phyloP scores from a whole-genome alignment of 2,329 filamentous ascomycete species.

The Penicillium corylophilum region DNA sequence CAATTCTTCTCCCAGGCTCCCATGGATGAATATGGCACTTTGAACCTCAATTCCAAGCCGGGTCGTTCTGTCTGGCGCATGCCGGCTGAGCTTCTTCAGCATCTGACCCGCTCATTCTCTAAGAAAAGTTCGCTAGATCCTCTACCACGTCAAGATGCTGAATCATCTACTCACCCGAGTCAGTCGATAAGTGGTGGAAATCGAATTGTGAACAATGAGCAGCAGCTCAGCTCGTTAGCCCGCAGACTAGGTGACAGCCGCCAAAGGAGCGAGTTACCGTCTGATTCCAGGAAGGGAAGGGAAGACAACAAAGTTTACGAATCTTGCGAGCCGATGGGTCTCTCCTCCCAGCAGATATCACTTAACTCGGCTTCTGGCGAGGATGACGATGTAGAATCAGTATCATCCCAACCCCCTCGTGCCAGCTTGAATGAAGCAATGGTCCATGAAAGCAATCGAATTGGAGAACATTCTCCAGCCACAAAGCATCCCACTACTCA shows the following conservation, averaged over 20 bases:
- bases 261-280: background rate
- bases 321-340: background rate
- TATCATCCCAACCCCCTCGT: background rate
- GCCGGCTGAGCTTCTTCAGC: constrained; percentile 11
- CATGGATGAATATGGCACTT: background rate
- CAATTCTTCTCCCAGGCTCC: constrained; percentile 14
- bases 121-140: background rate
- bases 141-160: background rate
- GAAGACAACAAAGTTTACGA: background rate
- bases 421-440: background rate
- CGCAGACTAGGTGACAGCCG: background rate
- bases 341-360: background rate
- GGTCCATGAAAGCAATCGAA: background rate
- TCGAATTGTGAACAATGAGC: background rate
- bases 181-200: background rate
- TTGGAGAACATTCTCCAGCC: background rate
- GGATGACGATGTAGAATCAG: background rate
- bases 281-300: background rate
- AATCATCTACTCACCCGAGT: background rate
- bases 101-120: background rate
- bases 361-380: background rate
- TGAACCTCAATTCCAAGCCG: background rate
- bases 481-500: background rate
- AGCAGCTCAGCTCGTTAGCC: background rate
- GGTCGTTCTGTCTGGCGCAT: background rate